Evolutionary conservation across 768 basidiomycete species (phyloP).

Genomic region (Lentinula guzmanii): DNA sequence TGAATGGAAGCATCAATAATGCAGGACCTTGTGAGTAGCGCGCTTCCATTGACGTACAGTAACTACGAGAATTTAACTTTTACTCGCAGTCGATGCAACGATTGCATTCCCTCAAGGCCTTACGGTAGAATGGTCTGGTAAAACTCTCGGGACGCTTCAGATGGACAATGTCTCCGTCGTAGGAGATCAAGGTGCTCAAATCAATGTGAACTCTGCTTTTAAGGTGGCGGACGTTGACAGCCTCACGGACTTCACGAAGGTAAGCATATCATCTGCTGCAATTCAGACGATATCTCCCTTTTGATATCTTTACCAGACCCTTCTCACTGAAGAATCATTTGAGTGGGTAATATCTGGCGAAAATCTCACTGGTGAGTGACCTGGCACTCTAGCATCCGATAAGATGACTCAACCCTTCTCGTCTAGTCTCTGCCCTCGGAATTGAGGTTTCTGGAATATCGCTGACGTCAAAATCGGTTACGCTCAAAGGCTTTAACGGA

Average conservation of each 20-base stretch:
- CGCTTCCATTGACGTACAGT: neutral
- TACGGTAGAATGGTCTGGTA: constrained; percentile 53
- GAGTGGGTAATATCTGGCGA: constrained; percentile 64
- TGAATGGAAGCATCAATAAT: constrained; percentile 61
- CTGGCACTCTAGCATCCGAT: neutral
- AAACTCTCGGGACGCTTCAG: constrained; percentile 50
- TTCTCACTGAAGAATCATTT: constrained; percentile 62
- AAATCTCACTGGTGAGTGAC: constrained; percentile 38
- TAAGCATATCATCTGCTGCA: constrained; percentile 9
- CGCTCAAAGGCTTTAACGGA: constrained; percentile 66
- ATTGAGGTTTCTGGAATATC: constrained; percentile 52
- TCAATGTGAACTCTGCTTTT: constrained; percentile 51
- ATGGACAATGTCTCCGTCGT: constrained; percentile 54
- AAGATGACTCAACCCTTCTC: neutral
- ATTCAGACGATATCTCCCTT: neutral
- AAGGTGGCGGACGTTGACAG: constrained; percentile 49
- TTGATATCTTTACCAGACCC: constrained; percentile 22
- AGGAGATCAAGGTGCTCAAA: constrained; percentile 58
- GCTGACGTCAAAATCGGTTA: constrained; percentile 50
- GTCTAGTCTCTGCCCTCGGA: constrained; percentile 50
- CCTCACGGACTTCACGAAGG: constrained; percentile 63
- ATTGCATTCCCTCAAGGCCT: constrained; percentile 63
- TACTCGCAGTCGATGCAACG: constrained; percentile 49
- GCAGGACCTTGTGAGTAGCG: constrained; percentile 64
- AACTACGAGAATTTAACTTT: neutral